A percentile compares a stretch with the other conserved stretches of the same genome.
phyloP scores from a whole-genome alignment of 2,329 filamentous ascomycete species.

The Xenosphaeropsis pyriputrescens region DNA sequence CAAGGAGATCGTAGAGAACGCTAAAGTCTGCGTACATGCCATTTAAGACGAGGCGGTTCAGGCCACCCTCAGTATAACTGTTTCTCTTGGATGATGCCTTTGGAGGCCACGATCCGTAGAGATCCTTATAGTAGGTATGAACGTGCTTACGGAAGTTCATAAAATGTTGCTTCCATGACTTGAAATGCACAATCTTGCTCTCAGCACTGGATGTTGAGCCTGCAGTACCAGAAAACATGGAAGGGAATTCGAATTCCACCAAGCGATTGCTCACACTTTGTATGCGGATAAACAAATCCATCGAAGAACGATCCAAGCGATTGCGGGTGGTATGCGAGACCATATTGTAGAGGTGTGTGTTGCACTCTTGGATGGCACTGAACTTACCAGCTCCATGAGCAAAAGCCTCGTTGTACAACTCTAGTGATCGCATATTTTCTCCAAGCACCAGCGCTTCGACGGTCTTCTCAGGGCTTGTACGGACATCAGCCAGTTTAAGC shows the following conservation, averaged over 20 bases:
- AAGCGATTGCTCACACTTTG: constrained; percentile 57
- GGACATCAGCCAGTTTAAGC: constrained; percentile 62
- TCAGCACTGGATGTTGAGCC: constrained; percentile 68
- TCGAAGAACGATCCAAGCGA: constrained; percentile 66
- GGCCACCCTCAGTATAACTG: constrained; percentile 66
- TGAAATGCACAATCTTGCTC: constrained; percentile 67
- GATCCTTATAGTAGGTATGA: constrained; percentile 48
- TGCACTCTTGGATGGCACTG: constrained; percentile 51
- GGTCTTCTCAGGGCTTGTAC: constrained; percentile 73
- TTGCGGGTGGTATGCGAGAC: constrained; percentile 60
- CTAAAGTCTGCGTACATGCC: constrained; percentile 79
- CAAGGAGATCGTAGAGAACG: constrained; percentile 75
- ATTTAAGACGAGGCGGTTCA: constrained; percentile 72
- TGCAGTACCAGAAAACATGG: constrained; percentile 75
- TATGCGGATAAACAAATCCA: constrained; percentile 64
- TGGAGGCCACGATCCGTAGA: constrained; percentile 72
- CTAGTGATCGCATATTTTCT: constrained; percentile 68
- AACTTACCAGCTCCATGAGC: constrained; percentile 84
- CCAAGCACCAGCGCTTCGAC: constrained; percentile 81
- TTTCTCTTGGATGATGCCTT: constrained; percentile 90
- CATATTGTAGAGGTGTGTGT: constrained; percentile 53
- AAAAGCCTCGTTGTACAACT: constrained; percentile 83
- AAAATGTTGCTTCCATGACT: constrained; percentile 68
- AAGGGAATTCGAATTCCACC: constrained; percentile 84
- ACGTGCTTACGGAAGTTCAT: constrained; percentile 50